Percentiles rank a stretch among this genome's conserved stretches.
phyloP scores from a whole-genome alignment of 2,329 filamentous ascomycete genomes.

The Colletotrichum cuscutae region DNA sequence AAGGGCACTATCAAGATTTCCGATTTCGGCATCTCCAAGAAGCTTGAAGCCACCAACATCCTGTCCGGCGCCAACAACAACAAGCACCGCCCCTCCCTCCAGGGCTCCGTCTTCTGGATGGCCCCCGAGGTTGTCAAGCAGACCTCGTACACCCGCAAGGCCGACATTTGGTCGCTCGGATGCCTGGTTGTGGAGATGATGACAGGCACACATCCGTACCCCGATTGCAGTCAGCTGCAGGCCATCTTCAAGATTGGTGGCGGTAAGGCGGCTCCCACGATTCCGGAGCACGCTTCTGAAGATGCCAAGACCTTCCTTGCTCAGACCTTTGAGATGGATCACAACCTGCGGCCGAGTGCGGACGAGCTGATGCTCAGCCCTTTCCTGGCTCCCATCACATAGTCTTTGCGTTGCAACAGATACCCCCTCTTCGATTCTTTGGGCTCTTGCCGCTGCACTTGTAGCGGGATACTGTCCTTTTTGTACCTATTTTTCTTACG shows the following conservation, averaged over 20 bases:
- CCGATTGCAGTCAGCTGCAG: conserved; percentile 95
- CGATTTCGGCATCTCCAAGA: conserved; percentile 98
- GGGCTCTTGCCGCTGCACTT: not conserved
- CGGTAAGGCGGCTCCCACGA: conserved; percentile 80
- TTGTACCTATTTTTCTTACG: conserved; percentile 24
- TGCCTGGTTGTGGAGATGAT: conserved; percentile 99
- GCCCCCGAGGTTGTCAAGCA: conserved; percentile 98
- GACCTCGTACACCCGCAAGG: conserved; percentile 97
- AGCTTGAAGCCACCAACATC: conserved; percentile 90
- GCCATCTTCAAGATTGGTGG: conserved; percentile 99
- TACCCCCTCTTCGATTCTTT: conserved; percentile 24
- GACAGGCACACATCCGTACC: conserved; percentile 95
- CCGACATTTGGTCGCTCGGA: conserved; percentile 97
- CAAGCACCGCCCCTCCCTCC: conserved; percentile 81
- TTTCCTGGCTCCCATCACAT: conserved; percentile 81
- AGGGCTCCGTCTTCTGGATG: conserved; percentile 99
- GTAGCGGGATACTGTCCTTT: not conserved
- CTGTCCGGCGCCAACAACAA: conserved; percentile 75
- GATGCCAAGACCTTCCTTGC: conserved; percentile 87
- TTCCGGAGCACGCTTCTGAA: conserved; percentile 85
- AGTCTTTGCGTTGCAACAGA: conserved; percentile 34
- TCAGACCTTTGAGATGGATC: conserved; percentile 95
- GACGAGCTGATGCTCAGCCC: conserved; percentile 88
- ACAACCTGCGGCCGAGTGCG: conserved; percentile 89
- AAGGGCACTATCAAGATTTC: conserved; percentile 99